Evolutionary conservation across 805 yeast genomes (phyloP), one percentile per base, ranked within the genome.

Genomic region (Wickerhamiella vanderwaltii): DNA sequence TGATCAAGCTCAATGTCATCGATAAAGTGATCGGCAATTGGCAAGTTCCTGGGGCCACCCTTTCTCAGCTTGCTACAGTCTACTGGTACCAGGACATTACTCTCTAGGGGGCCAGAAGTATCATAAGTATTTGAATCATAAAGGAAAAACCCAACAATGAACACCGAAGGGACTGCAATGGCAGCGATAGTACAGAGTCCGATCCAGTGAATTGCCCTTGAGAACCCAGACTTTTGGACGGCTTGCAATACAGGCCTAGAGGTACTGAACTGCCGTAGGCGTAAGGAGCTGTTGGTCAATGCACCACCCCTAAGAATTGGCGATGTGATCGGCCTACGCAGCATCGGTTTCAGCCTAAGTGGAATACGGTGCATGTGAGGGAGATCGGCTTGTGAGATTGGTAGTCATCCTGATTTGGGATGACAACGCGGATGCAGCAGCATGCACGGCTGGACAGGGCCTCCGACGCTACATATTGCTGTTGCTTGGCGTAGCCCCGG

Each of bases 41-140:
- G 84, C 45, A 79, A 60, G 50, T 79, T 75, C 53, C 78, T 81
- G 17, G 85, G 84, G 2, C 86, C 86, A 5, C 85, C 85, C 6
- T 53, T 54, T 29, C 64, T 62, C 23, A 84, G 82, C 30, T 66
- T 52, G 37, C 77, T 53, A 1, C 82, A 79, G 18, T 65, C 60
- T 16, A 62, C 57, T 9, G 79, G 72, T 12, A 78, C 73, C 13
- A 61, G 59, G 36, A 77, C 61, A 35, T 65, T 63, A 6, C 22
- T 60, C 46, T 24, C 68, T 65, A 18, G 58, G 46, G 52, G 52
- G 25, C 55, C 60, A 13, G 34, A 26, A 42, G 41, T 53, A 44
- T 47, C 43, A 52, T 78, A 78, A n/a, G 85, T 78, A 11, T 79
- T 73, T 19, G 76, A 65, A 60, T 78, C 85, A 50, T 77, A 78